These are phyloP conservation scores for Tricholoma sp. DNA, from an alignment of 768 basidiomycete genomes.

Conservation along the genomic window DNA sequence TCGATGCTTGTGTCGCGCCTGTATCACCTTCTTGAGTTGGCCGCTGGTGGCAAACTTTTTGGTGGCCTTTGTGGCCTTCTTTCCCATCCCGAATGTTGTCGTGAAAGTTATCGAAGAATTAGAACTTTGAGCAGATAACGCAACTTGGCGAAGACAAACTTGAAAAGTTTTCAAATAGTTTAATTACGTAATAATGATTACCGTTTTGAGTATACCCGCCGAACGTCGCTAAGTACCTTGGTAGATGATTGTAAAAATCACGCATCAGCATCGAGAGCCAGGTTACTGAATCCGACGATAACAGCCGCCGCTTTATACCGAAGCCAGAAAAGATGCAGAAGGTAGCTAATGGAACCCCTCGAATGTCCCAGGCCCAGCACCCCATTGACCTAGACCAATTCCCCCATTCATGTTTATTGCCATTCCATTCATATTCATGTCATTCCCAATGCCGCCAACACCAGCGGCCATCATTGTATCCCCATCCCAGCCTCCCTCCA, in stretches of 20 bases:
- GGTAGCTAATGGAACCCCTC: constrained; percentile 4
- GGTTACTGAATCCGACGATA: background rate
- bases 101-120: too few relatives aligned
- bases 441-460: constrained; percentile 31
- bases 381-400: constrained; percentile 38
- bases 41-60: constrained; percentile 88
- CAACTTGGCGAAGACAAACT: too few relatives aligned
- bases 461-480: constrained; percentile 33
- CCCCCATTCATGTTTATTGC: constrained; percentile 32
- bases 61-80: constrained; percentile 72
- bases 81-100: constrained; percentile 29
- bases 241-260: too few relatives aligned
- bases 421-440: constrained; percentile 33
- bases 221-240: too few relatives aligned
- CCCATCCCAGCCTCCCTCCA: constrained; percentile 28
- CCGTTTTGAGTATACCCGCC: too few relatives aligned
- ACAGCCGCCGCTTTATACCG: too few relatives aligned
- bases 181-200: background rate
- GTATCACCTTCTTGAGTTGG: constrained; percentile 81
- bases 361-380: constrained; percentile 13
- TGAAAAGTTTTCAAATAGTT: background rate
- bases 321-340: too few relatives aligned
- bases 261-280: too few relatives aligned
- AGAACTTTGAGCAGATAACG: too few relatives aligned
- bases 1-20: constrained; percentile 77